Conservation (phyloP, 2,329 filamentous ascomycete species). For the Blastomyces silverae region DNA sequence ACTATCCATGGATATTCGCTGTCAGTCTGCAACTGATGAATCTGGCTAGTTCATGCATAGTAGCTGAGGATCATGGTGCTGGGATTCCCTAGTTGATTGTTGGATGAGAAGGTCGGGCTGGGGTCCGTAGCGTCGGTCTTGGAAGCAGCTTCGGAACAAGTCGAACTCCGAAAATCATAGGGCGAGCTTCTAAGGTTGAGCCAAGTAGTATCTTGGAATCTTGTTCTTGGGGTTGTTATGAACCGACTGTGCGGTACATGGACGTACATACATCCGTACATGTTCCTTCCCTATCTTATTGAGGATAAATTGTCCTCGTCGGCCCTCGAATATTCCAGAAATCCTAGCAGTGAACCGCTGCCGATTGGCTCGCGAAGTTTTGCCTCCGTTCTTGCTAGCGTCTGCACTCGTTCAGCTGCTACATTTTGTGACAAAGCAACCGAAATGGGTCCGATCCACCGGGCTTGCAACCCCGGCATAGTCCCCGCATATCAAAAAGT, state of each 20-base stretch:
- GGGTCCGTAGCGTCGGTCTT: too few relatives aligned
- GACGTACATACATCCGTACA: neutral
- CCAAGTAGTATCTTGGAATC: neutral
- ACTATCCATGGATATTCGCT: too few relatives aligned
- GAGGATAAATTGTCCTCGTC: neutral
- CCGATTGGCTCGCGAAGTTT: neutral
- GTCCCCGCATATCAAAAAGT: neutral
- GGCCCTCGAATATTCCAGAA: neutral
- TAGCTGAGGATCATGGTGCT: too few relatives aligned
- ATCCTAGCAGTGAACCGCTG: neutral
- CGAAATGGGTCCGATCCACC: neutral
- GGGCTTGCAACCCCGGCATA: neutral
- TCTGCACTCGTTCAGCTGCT: neutral
- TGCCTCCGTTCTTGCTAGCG: neutral
- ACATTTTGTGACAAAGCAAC: neutral
- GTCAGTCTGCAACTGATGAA: too few relatives aligned
- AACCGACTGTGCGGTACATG: neutral
- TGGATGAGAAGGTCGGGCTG: too few relatives aligned
- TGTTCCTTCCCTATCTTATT: neutral
- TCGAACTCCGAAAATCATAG: too few relatives aligned
- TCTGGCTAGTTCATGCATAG: too few relatives aligned
- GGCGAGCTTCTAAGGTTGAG: too few relatives aligned
- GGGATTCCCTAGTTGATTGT: too few relatives aligned
- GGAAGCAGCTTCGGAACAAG: too few relatives aligned
- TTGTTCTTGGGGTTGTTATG: neutral